Percentiles rank a stretch among this genome's conserved stretches.
Conservation (phyloP, 2,329 filamentous ascomycete genomes). For the Talaromyces sp. region DNA sequence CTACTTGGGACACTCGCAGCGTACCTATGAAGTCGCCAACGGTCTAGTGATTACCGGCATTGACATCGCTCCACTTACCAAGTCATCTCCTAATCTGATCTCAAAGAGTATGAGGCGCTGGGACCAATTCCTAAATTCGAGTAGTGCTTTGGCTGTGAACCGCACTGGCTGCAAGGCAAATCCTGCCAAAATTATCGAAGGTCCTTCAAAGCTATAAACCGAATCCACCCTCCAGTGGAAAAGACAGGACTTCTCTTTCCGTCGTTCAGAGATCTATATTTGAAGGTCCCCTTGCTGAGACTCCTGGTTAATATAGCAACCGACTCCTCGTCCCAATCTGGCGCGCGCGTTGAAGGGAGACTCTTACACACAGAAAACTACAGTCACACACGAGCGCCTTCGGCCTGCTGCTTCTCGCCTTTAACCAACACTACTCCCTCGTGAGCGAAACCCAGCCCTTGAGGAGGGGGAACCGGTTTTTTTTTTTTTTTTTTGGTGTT, state of each 20-base stretch:
- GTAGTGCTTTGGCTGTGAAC: conserved; percentile 16
- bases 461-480: conserved; percentile 10
- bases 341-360: conserved; percentile 21
- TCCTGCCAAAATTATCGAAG: conserved; percentile 5
- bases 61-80: conserved; percentile 18
- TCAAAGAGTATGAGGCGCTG: conserved; percentile 10
- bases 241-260: conserved; percentile 17
- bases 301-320: conserved; percentile 18
- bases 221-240: conserved; percentile 19
- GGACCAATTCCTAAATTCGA: conserved; percentile 14
- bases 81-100: conserved; percentile 8
- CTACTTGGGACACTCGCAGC: conserved; percentile 20
- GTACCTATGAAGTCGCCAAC: conserved; percentile 18
- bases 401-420: conserved; percentile 12
- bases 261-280: conserved; percentile 8
- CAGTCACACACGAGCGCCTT: conserved; percentile 17
- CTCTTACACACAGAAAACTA: conserved; percentile 14
- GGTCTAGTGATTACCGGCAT: conserved; percentile 19
- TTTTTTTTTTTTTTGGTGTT: conserved; percentile 6
- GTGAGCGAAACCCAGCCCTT: conserved; percentile 18
- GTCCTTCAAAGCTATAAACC: conserved; percentile 21
- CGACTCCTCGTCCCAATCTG: conserved; percentile 17
- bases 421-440: conserved; percentile 16
- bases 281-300: conserved; percentile 21
- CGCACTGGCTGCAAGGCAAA: conserved; percentile 20